Base-by-base conservation (phyloP, 257 asterid genomes). In the Penstemon newberryi region DNA sequence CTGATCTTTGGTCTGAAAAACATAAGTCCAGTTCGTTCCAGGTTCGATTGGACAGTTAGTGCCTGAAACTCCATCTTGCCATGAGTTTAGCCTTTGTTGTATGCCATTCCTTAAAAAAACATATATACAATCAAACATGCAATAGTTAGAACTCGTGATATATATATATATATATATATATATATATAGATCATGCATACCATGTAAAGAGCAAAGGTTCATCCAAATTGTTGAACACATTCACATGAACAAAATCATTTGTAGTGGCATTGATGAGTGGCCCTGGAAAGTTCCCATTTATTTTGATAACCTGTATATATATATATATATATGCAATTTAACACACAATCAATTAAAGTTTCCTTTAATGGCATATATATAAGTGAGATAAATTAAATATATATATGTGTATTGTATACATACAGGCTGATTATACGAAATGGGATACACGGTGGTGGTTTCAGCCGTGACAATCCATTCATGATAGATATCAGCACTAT, bases 51-150 rank as follows among this genome's bases (percentile, higher is more conserved):
- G 88, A 41, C 91, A 89, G 43, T 89, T 89, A 0, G 96, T 86
- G 6, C 96, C 91, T 0, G 88, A 84, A 3, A 89, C 93, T 60
- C 96, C 91, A 47, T 84, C 93, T 72, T 86, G 88, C 96, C 96
- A 89, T 40, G 93, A 89, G 52, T 89, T 86, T 6, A 86, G 69
- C 80, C 96, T 77, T 69, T 88, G 93, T 51, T 88, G 85, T 38
- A 88, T 82, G 0, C 93, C 93, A 71, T 86, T 88, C 96, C 92
- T 85, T 53, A 8, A 42, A 25, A 25, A 5, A 54, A 15, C 33
- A 25, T 25, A 25, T 25, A 25, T 25, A 40, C 13, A n/a, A 12
- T 10, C 55, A 67, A 8, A 49, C 42, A 68, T 6, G 25, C 0
- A 67, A 42, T 10, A 9, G 44, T 37, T 4, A 12, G n/a, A 36